These are phyloP conservation scores for Epichloe festucae DNA, from an alignment of 2,329 filamentous ascomycete genomes.

Conservation along the genomic window DNA sequence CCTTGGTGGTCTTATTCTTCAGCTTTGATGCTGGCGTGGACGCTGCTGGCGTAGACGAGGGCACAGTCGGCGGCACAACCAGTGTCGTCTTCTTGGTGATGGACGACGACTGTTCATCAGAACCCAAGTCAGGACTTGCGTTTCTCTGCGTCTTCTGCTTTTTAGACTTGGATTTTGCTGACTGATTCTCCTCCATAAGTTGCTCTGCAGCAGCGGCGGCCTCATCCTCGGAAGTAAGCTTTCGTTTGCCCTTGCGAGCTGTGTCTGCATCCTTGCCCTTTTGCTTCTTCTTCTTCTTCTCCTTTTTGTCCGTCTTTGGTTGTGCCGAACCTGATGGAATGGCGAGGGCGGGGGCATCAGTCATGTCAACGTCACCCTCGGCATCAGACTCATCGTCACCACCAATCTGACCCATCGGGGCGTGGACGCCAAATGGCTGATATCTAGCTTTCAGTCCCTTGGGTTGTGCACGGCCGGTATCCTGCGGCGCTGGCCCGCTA, in stretches of 20 bases:
- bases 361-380: constrained; percentile 33
- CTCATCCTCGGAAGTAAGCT: constrained; percentile 26
- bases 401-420: constrained; percentile 25
- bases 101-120: constrained; percentile 13
- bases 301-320: constrained; percentile 13
- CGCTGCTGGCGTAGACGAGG: constrained; percentile 9
- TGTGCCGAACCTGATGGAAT: constrained; percentile 8
- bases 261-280: constrained; percentile 7
- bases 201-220: constrained; percentile 22
- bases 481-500: constrained; percentile 33
- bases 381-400: constrained; percentile 26
- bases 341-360: constrained; percentile 20
- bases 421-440: constrained; percentile 47
- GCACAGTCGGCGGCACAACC: constrained; percentile 19
- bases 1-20: constrained; percentile 10
- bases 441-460: constrained; percentile 54
- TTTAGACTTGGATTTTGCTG: constrained; percentile 28
- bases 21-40: constrained; percentile 12
- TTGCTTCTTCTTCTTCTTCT: constrained; percentile 11
- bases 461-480: constrained; percentile 49
- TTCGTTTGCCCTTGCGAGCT: constrained; percentile 24
- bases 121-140: constrained; percentile 23
- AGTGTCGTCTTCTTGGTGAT: constrained; percentile 20
- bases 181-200: constrained; percentile 20
- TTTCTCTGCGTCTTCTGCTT: constrained; percentile 23